Conservation (phyloP, 1,284 basidiomycete genomes). For the Ceraceosorus guamensis region DNA sequence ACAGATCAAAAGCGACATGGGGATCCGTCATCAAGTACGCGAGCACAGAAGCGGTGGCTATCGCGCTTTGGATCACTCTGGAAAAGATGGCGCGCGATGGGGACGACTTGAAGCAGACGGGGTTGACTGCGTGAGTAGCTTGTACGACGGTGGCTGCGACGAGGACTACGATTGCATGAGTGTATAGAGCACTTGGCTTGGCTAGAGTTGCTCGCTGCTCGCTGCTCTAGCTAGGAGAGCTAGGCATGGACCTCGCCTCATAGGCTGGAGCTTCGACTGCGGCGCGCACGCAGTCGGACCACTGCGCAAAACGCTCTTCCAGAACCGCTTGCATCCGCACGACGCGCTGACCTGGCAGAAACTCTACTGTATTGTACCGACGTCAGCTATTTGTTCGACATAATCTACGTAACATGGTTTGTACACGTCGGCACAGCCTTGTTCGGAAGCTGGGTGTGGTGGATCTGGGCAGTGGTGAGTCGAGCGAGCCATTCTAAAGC, state of each 20-base stretch:
- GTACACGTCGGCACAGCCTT: constrained; percentile 45
- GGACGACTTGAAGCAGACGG: constrained; percentile 40
- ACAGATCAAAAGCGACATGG: constrained; percentile 8
- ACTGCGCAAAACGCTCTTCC: too few relatives aligned
- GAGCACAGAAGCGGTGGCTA: constrained; percentile 39
- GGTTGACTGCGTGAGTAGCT: constrained; percentile 41
- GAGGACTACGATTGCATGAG: too few relatives aligned
- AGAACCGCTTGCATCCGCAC: too few relatives aligned
- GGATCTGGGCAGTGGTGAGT: constrained; percentile 43
- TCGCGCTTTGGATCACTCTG: constrained; percentile 34
- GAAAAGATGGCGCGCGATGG: constrained; percentile 43
- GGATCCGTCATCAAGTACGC: constrained; percentile 22
- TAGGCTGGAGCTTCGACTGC: too few relatives aligned
- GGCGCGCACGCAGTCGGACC: too few relatives aligned
- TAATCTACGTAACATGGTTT: constrained; percentile 50
- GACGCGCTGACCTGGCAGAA: not conserved
- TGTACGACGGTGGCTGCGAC: not conserved
- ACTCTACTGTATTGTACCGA: not conserved
- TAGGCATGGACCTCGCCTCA: too few relatives aligned
- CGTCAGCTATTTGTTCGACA: constrained; percentile 50
- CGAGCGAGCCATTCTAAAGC: too few relatives aligned
- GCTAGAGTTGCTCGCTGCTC: too few relatives aligned
- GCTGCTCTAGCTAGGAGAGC: too few relatives aligned
- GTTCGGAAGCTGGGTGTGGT: constrained; percentile 41
- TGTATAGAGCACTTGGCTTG: too few relatives aligned